Evolutionary conservation across 306 rosid species (phyloP), one percentile per base, ranked within the genome.

Genomic region (Lagenaria siceraria): DNA sequence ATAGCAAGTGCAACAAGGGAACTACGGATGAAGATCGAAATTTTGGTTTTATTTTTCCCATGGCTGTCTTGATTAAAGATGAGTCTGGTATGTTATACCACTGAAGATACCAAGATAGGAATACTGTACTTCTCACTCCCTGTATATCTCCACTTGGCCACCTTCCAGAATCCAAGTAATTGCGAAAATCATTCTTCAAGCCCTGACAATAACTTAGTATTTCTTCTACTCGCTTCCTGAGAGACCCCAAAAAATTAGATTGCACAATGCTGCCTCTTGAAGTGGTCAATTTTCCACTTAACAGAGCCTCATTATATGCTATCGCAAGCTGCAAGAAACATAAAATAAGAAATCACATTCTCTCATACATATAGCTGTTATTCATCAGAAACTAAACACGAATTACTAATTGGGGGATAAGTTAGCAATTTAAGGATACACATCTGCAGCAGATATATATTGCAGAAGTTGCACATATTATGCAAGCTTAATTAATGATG

Each of bases 31-130:
- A 85, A 8, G 87, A 82, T 81, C 46, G 81, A 53, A 82, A 80
- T 85, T 79, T 89, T 76, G 96, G 88, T 74, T 82, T 90, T 81
- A 95, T 79, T 81, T 84, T 87, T 66, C 83, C 82, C 35, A 82
- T 78, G 35, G 87, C 87, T 77, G 74, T 62, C 82, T 85, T 86
- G 58, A 92, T 81, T 64, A 78, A 80, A 24, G 87, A 83, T 62
- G 97, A 87, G 75, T 86, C 53, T 25, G 97, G 98, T n/a, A 89
- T 93, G 75, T 86, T 85, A 80, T 81, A 95, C 97, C 98, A 95
- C 81, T 90, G 97, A 79, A 89, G 95, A 83, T 82, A 90, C 93
- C 96, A 89, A 80, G 98, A 89, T 79, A 92, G 93, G 81, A 92
- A 90, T 29, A 92, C 77, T 12, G 88, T 55, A 42, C 88, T 88